Evolutionary conservation across 2,329 filamentous ascomycete species (phyloP), one percentile per base, ranked within the genome.

Genomic region (Neonectria ditissima): DNA sequence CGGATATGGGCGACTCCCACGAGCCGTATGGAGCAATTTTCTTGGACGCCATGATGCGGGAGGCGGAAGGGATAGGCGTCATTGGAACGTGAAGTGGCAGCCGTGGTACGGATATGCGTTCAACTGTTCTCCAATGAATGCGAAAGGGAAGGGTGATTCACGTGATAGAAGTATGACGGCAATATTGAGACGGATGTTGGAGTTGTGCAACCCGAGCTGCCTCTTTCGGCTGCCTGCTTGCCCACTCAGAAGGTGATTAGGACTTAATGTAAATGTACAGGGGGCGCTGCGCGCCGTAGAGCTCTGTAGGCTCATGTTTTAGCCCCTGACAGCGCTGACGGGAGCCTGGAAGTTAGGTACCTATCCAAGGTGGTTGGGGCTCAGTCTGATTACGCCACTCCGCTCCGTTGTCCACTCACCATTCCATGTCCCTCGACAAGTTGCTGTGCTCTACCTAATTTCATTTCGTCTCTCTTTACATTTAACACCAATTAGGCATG

Each of bases 1-100:
- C 60, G 1, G 77, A 77, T 45, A 83, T 81, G 9, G 74, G 73
- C 4, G 80, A 82, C 14, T 74, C 60, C 81, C 80, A 83, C 8
- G 76, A 69, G 22, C 80, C 81, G 24, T 81, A 80, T 3, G 73
- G 75, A 0, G 69, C 76, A 16, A 69, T 56, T 48, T 59, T 69
- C 20, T 64, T 73, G 3, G 53, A 14, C 3, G 45, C 8, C 69
- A 73, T 73, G n/a, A 11, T 20, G 8, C 5, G n/a, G 14, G 4
- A 16, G 37, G n/a, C 9, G n/a, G 16, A 20, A 18, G 37, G n/a
- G n/a, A 41, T n/a, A 8, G 37, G n/a, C 11, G n/a, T 18, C 37
- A 41, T n/a, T 41, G 7, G n/a, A 3, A n/a, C 16, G 7, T 37
- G 16, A 37, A 34, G 32, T 10, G 32, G 16, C 32, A 16, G 30